Evolutionary conservation across 2,329 filamentous ascomycete species (phyloP).

Genomic region (Fusarium penzigii): DNA sequence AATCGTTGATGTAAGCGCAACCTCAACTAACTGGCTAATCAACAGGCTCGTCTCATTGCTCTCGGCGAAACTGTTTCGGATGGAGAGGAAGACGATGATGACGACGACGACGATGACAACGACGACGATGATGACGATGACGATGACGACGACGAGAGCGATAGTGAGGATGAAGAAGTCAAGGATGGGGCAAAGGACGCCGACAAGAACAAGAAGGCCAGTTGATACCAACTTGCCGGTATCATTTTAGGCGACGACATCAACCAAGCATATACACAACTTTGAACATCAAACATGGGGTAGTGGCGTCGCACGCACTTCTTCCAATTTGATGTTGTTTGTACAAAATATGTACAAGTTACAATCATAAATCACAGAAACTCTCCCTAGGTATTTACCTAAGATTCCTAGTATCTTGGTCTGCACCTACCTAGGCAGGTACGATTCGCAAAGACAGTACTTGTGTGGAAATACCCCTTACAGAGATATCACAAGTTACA

Average conservation of each 20-base stretch:
- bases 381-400: not conserved
- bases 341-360: too few species aligned
- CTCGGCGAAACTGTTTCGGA: slow-evolving; percentile 75
- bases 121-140: slow-evolving; percentile 37
- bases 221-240: not conserved
- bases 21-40: slow-evolving; percentile 8
- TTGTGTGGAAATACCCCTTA: slow-evolving; percentile 27
- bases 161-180: slow-evolving; percentile 7
- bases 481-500: slow-evolving; percentile 25
- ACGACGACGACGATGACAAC: slow-evolving; percentile 56
- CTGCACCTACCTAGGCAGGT: not conserved
- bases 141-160: slow-evolving; percentile 18
- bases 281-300: too few species aligned
- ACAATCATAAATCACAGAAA: not conserved
- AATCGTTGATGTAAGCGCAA: not conserved
- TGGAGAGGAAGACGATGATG: slow-evolving; percentile 67
- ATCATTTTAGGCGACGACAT: not conserved
- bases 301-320: too few species aligned
- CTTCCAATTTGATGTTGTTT: too few species aligned
- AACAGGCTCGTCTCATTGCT: slow-evolving; percentile 59
- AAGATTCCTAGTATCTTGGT: not conserved
- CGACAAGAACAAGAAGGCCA: slow-evolving; percentile 3
- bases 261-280: not conserved
- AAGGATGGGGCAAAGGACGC: slow-evolving; percentile 1
- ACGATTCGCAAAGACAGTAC: slow-evolving; percentile 4